phyloP scores from a whole-genome alignment of 306 rosid species.

The Abrus pulchellus region DNA sequence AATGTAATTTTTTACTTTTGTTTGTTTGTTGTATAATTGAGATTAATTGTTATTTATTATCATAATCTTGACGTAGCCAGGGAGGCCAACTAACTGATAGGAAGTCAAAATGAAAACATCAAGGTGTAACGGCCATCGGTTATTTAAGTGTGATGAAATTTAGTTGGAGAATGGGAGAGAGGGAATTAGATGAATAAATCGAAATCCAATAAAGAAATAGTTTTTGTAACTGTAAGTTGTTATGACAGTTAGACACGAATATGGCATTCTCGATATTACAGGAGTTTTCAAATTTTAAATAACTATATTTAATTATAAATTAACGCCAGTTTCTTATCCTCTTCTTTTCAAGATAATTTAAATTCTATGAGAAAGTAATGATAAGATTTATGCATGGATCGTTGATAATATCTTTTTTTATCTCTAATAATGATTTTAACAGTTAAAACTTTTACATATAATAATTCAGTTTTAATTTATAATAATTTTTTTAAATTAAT shows the following conservation, averaged over 20 bases:
- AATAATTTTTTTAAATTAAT: too few species aligned
- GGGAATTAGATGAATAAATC: conserved; percentile 38
- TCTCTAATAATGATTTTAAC: too few species aligned
- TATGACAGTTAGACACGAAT: conserved; percentile 54
- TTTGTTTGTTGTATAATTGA: background rate
- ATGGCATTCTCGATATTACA: conserved; percentile 2
- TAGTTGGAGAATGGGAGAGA: conserved; percentile 35
- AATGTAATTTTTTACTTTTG: conserved; percentile 31
- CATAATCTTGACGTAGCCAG: conserved; percentile 30
- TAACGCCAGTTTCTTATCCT: background rate
- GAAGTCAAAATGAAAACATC: conserved; percentile 31
- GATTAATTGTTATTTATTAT: conserved; percentile 7
- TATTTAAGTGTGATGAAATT: conserved; percentile 33
- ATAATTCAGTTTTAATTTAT: too few species aligned
- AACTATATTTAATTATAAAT: background rate
- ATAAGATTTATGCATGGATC: too few species aligned
- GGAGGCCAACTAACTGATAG: conserved; percentile 37
- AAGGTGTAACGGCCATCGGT: conserved; percentile 43
- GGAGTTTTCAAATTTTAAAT: conserved; percentile 20
- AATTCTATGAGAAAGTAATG: too few species aligned
- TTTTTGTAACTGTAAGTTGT: conserved; percentile 48
- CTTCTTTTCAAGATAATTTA: background rate
- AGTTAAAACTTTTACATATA: too few species aligned
- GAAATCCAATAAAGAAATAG: conserved; percentile 6
- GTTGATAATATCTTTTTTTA: too few species aligned